Percentiles rank a stretch among this genome's conserved stretches.
Conservation (phyloP, 2,329 filamentous ascomycete genomes). For the Paradendryphiella salina region DNA sequence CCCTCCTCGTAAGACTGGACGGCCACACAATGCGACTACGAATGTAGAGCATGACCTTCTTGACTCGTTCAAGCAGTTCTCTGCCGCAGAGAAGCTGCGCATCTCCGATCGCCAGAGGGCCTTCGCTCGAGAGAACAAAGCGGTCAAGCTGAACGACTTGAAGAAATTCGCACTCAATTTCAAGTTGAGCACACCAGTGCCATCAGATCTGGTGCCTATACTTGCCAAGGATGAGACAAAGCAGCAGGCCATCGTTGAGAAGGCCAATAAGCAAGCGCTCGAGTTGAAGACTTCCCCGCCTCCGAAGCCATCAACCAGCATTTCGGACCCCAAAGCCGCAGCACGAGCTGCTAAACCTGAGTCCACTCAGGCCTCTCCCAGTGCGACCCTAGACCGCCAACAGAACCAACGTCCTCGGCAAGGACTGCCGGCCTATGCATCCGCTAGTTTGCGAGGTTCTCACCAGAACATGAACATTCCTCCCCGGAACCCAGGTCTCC, state of each 20-base stretch:
- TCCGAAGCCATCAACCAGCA: constrained; percentile 50
- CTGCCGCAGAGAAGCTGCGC: constrained; percentile 63
- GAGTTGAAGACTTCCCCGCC: constrained; percentile 47
- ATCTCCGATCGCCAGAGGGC: constrained; percentile 60
- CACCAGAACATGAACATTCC: constrained; percentile 49
- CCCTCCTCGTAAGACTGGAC: constrained; percentile 44
- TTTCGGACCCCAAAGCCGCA: constrained; percentile 39
- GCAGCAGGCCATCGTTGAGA: constrained; percentile 89
- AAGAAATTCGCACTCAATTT: constrained; percentile 95
- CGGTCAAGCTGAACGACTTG: constrained; percentile 88
- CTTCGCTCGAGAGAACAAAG: constrained; percentile 72
- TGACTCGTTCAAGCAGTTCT: constrained; percentile 67
- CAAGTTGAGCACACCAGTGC: constrained; percentile 91
- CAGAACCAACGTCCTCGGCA: constrained; percentile 52
- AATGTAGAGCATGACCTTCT: constrained; percentile 65
- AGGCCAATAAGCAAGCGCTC: constrained; percentile 76
- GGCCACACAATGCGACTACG: constrained; percentile 58
- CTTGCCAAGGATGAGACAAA: constrained; percentile 96
- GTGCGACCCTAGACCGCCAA: constrained; percentile 50
- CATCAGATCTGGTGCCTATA: constrained; percentile 87
- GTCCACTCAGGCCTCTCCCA: constrained; percentile 36
- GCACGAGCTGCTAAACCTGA: constrained; percentile 44
- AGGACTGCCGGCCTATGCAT: constrained; percentile 46
- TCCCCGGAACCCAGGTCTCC: constrained; percentile 50
- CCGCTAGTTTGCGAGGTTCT: constrained; percentile 49